Conservation (phyloP, 805 yeast genomes). For the Candida nonsorbophila region DNA sequence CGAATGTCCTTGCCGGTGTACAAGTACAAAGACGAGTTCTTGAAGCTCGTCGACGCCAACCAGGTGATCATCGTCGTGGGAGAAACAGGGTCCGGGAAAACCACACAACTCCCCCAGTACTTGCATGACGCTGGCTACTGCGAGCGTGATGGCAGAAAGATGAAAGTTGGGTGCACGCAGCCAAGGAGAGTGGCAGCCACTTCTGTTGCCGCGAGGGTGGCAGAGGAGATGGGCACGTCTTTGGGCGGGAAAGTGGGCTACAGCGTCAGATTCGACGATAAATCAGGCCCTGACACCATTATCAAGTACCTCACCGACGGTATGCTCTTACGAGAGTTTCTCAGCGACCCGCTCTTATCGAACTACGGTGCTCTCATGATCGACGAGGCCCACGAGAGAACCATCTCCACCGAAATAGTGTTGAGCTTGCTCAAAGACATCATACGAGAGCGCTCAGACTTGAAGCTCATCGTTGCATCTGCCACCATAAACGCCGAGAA, state of each 20-base stretch:
- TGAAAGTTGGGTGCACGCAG: constrained; percentile 81
- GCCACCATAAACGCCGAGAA: constrained; percentile 93
- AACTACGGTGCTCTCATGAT: constrained; percentile 81
- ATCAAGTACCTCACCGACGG: constrained; percentile 96
- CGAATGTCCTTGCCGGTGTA: constrained; percentile 74
- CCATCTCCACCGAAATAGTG: constrained; percentile 81
- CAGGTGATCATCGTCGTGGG: constrained; percentile 77
- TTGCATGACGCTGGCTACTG: constrained; percentile 79
- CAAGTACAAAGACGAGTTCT: constrained; percentile 51
- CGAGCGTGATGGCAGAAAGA: constrained; percentile 23
- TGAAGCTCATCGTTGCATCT: constrained; percentile 84
- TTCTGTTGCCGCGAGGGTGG: constrained; percentile 85
- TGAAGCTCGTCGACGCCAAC: constrained; percentile 53
- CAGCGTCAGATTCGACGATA: constrained; percentile 81
- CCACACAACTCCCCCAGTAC: constrained; percentile 90
- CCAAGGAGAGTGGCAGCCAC: constrained; percentile 95
- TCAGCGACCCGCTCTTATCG: constrained; percentile 65
- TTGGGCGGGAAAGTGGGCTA: constrained; percentile 91
- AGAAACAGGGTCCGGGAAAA: constrained; percentile 92
- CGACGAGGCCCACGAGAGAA: constrained; percentile 97
- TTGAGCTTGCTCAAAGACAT: constrained; percentile 78
- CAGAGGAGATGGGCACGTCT: constrained; percentile 77
- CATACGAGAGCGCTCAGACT: constrained; percentile 54
- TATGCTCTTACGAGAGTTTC: constrained; percentile 81
- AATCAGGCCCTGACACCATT: constrained; percentile 55